Percentiles rank a stretch among this genome's conserved stretches.
Evolutionary conservation across 352 stramenopile genomes (phyloP).

Genomic region (Globisporangium paddicum): DNA sequence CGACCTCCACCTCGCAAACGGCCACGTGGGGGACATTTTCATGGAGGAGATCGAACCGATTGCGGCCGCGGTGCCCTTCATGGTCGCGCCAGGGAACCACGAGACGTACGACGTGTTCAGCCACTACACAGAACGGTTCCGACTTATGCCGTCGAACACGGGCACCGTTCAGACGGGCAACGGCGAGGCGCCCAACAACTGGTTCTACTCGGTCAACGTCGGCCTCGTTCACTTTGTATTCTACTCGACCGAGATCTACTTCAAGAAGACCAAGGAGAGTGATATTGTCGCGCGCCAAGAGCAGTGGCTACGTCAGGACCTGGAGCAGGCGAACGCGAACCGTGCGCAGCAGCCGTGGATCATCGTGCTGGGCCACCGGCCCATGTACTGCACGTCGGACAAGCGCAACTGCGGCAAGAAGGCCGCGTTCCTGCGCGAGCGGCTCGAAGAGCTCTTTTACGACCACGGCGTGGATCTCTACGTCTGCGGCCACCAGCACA

Average conservation of each 20-base stretch:
- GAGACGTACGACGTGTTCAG: conserved; percentile 81
- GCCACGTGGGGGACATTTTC: conserved; percentile 85
- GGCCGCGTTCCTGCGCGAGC: conserved; percentile 48
- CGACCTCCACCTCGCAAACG: conserved; percentile 77
- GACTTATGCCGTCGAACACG: conserved; percentile 75
- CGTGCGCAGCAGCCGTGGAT: conserved; percentile 69
- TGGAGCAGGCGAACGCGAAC: conserved; percentile 58
- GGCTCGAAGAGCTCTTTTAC: conserved; percentile 80
- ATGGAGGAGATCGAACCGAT: conserved; percentile 89
- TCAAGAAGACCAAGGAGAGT: conserved; percentile 54
- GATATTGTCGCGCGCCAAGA: conserved; percentile 56
- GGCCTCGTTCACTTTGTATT: conserved; percentile 86
- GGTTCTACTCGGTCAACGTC: conserved; percentile 87
- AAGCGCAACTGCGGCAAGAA: conserved; percentile 63
- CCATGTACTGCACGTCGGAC: conserved; percentile 88
- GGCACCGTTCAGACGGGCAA: conserved; percentile 45
- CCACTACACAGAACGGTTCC: conserved; percentile 86
- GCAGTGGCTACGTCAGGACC: conserved; percentile 58
- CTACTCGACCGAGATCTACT: conserved; percentile 88
- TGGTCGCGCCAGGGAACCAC: conserved; percentile 90
- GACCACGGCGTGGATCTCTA: conserved; percentile 82
- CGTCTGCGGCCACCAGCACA: conserved; percentile 88
- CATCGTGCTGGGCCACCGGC: conserved; percentile 80
- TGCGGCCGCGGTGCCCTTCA: conserved; percentile 79
- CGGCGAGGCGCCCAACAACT: conserved; percentile 79